These are phyloP conservation scores for Fomitopsis betulina DNA, from an alignment of 1,284 basidiomycete species.

Conservation along the genomic window DNA sequence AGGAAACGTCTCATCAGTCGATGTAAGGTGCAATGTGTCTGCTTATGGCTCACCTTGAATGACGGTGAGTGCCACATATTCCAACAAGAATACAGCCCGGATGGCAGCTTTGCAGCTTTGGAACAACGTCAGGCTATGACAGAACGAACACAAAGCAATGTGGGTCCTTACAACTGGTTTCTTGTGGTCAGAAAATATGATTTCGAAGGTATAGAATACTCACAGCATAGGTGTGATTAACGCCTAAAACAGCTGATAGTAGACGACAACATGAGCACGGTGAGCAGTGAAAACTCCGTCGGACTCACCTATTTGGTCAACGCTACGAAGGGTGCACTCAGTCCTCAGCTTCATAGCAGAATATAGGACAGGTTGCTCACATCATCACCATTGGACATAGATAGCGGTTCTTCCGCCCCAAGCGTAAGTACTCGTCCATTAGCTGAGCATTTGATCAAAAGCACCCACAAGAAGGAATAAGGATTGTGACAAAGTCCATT, in stretches of 20 bases:
- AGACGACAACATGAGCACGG: not conserved
- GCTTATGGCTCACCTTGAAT: conserved; percentile 16
- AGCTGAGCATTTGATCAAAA: not conserved
- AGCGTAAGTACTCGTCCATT: not conserved
- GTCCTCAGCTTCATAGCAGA: not conserved
- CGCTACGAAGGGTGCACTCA: not conserved
- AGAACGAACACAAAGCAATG: not conserved
- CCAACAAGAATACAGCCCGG: conserved; percentile 1
- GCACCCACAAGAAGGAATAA: conserved; percentile 22
- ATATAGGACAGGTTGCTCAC: conserved; percentile 12
- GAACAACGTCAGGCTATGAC: not conserved
- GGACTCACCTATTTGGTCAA: not conserved
- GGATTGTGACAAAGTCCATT: conserved; percentile 21
- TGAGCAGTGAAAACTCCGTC: not conserved
- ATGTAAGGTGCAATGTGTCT: not conserved
- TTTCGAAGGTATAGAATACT: not conserved
- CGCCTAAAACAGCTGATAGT: not conserved
- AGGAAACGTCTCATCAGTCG: not conserved
- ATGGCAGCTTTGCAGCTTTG: not conserved
- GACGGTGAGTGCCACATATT: conserved; percentile 5
- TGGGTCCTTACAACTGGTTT: not conserved
- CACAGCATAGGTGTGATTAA: not conserved
- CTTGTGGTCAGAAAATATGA: not conserved
- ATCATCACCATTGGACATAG: conserved; percentile 13
- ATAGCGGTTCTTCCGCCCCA: conserved; percentile 22